phyloP scores from a whole-genome alignment of 169 alveolate genomes.

The Plasmodium sp. region DNA sequence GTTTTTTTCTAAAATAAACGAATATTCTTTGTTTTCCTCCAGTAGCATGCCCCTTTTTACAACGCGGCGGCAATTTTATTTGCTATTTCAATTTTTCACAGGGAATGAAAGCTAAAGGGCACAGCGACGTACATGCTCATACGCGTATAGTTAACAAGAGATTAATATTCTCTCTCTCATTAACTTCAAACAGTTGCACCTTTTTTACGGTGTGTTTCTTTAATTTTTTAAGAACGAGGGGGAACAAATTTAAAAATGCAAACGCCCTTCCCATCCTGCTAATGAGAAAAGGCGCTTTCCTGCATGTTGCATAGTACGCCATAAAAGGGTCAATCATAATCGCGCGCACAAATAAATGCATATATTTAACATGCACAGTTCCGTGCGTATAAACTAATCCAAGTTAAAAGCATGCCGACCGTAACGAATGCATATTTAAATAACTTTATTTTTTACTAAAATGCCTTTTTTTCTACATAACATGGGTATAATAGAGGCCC shows the following conservation, averaged over 20 bases:
- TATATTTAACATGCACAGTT: background rate
- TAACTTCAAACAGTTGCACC: background rate
- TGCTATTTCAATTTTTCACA: background rate
- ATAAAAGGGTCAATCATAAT: background rate
- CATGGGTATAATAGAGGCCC: background rate
- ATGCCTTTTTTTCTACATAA: background rate
- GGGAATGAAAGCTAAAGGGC: background rate
- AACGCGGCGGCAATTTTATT: background rate
- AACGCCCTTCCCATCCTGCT: background rate
- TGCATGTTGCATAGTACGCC: background rate
- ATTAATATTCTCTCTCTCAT: background rate
- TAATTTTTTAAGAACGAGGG: background rate
- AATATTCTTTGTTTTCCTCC: background rate
- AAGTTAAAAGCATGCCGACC: background rate
- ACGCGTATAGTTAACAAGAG: background rate
- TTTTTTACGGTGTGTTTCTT: background rate
- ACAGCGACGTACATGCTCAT: background rate
- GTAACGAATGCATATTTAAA: no score
- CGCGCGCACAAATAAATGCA: background rate
- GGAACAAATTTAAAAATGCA: background rate
- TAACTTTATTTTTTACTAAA: background rate
- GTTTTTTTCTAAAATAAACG: background rate
- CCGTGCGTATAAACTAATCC: background rate
- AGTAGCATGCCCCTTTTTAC: background rate
- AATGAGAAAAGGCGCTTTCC: background rate